Base-by-base conservation (phyloP, 371 early-diverging fungal species). In the Synchytrium microbalum region DNA sequence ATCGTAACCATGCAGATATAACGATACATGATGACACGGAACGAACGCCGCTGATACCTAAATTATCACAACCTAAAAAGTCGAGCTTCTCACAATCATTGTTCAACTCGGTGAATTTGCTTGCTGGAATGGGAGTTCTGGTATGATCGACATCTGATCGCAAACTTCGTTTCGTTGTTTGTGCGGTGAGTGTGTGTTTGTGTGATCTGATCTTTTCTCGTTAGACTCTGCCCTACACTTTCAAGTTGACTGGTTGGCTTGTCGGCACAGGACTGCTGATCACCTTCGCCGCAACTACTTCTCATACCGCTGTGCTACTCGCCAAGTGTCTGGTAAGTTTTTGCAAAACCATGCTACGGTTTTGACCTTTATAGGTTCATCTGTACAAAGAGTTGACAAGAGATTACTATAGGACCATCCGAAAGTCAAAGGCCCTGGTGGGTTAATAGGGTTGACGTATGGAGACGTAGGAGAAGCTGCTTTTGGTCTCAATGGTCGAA, bases 391-490 rank as follows among this genome's bases (percentile, higher is more conserved):
- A 32, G 33, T 5, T 51, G 10, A 33, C 3, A 24, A 2, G 27
- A 13, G 24, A 29, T 59, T 59, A 57, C 3, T n/a, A 29, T 54
- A 38, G 52, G 46, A 32, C 24, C 54, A n/a, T 31, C 57, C 10
- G 51, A 38, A 24, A 29, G 25, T 25, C 16, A 29, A 5, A 24
- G 24, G 24, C 26, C 29, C 56, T 24, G 56, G 29, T 13, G 33
- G 58, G 31, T 30, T 32, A 10, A 59, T 58, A 5, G 61, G 66
- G 2, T 38, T 55, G 27, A 82, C 80, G 14, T 87, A 86, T 71
- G 83, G 85, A 29, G 90, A 89, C 65, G 75, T 87, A 67, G 88
- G 84, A 26, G 80, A 83, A 23, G 65, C 74, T 16, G 86, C 90
- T 1, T 89, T 84, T 77, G 89, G 89, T 19, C 66, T 73, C n/a